These are phyloP conservation scores for Botrytis paeoniae DNA, from an alignment of 2,329 filamentous ascomycete genomes.

Conservation along the genomic window DNA sequence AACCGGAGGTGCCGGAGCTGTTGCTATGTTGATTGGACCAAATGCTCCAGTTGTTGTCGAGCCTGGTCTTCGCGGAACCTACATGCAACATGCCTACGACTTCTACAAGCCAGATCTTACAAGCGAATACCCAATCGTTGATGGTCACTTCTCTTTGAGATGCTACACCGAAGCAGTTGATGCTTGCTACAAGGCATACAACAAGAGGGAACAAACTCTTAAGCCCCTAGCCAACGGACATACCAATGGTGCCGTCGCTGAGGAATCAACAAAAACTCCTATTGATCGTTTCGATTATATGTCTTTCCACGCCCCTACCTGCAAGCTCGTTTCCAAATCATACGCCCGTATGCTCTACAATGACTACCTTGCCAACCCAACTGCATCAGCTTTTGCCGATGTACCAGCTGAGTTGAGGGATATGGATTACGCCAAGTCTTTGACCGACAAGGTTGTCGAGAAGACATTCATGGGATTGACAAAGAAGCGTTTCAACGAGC, in stretches of 20 bases:
- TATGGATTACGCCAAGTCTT: conserved; percentile 74
- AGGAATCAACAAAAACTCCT: conserved; percentile 51
- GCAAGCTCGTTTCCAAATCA: conserved; percentile 84
- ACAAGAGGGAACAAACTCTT: conserved; percentile 64
- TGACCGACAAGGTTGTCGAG: conserved; percentile 78
- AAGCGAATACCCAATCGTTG: conserved; percentile 82
- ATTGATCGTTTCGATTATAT: conserved; percentile 83
- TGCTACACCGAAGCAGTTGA: conserved; percentile 82
- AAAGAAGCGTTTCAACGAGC: conserved; percentile 81
- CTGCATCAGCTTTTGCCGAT: conserved; percentile 65
- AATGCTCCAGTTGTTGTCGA: conserved; percentile 74
- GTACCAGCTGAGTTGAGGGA: conserved; percentile 74
- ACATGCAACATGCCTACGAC: conserved; percentile 82
- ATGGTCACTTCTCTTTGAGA: conserved; percentile 77
- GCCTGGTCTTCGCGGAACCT: conserved; percentile 74
- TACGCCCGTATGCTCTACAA: conserved; percentile 83
- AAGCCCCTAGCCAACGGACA: conserved; percentile 51
- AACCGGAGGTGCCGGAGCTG: conserved; percentile 75
- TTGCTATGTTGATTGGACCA: conserved; percentile 76
- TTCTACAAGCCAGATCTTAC: conserved; percentile 89
- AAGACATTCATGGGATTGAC: conserved; percentile 82
- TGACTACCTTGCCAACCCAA: conserved; percentile 72
- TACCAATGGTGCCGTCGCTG: conserved; percentile 47
- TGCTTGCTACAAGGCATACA: conserved; percentile 77
- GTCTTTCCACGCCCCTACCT: conserved; percentile 79